Evolutionary conservation across 768 basidiomycete genomes (phyloP).

Genomic region (Auriscalpium microsporum): DNA sequence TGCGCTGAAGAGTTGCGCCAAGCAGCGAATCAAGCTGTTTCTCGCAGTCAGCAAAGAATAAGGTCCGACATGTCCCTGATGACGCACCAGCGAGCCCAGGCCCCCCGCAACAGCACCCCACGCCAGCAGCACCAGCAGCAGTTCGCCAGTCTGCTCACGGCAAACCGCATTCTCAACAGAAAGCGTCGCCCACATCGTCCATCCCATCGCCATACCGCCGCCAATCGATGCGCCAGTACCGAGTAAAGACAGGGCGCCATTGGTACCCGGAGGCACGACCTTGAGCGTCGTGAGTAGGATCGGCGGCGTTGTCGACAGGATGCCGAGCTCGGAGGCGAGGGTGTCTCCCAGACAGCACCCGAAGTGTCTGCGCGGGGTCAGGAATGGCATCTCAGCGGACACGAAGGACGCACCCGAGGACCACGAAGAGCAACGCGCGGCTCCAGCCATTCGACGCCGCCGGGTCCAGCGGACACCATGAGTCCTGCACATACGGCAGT

Average conservation of each 20-base stretch:
- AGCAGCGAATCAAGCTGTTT: slow-evolving; percentile 76
- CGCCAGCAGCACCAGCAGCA: slow-evolving; percentile 36
- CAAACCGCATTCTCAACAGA: slow-evolving; percentile 56
- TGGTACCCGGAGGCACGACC: slow-evolving; percentile 80
- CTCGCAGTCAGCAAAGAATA: background rate
- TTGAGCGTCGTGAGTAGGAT: slow-evolving; percentile 71
- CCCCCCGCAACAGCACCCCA: slow-evolving; percentile 66
- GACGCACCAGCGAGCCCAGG: slow-evolving; percentile 64
- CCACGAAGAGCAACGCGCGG: slow-evolving; percentile 51
- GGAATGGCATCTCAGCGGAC: background rate
- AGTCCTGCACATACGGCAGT: slow-evolving; percentile 28
- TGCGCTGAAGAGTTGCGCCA: slow-evolving; percentile 80
- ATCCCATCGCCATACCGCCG: slow-evolving; percentile 70
- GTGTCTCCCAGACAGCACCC: slow-evolving; percentile 88
- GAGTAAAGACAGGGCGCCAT: slow-evolving; percentile 72
- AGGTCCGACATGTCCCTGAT: background rate
- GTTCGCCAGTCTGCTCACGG: slow-evolving; percentile 27
- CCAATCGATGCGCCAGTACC: slow-evolving; percentile 67
- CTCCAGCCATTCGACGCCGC: slow-evolving; percentile 42
- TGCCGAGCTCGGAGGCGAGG: slow-evolving; percentile 88
- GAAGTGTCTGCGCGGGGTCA: slow-evolving; percentile 52
- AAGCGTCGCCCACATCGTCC: slow-evolving; percentile 46
- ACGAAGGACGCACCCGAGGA: slow-evolving; percentile 47
- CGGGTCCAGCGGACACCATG: slow-evolving; percentile 58
- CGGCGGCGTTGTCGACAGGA: slow-evolving; percentile 63